phyloP scores from a whole-genome alignment of 495 filamentous ascomycete species.

The Pyrenopolyporus hunteri region DNA sequence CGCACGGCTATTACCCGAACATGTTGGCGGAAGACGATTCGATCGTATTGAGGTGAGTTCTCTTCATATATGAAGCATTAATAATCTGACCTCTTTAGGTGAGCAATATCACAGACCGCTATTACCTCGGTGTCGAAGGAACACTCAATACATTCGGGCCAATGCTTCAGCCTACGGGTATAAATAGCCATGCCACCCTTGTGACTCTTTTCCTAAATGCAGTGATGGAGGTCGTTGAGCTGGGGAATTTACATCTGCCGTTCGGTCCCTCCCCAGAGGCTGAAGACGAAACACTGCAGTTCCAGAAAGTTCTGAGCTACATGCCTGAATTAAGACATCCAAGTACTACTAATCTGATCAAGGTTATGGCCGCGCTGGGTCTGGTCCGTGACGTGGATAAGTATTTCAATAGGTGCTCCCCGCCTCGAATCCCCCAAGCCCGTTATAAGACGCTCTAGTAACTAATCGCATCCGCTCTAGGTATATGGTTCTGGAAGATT shows the following conservation, averaged over 20 bases:
- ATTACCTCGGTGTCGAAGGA: background rate
- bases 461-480: background rate
- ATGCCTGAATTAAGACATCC: background rate
- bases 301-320: background rate
- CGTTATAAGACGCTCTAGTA: too few species aligned
- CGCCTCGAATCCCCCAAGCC: too few species aligned
- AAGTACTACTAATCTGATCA: conserved; percentile 8
- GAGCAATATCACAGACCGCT: background rate
- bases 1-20: background rate
- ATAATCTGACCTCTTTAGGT: background rate
- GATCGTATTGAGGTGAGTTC: conserved; percentile 30
- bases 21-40: conserved; percentile 7
- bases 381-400: conserved; percentile 5
- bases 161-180: conserved; percentile 1
- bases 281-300: background rate
- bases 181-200: conserved; percentile 35
- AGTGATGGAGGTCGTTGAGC: background rate
- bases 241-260: too few species aligned
- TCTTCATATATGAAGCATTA: background rate
- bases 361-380: conserved; percentile 6
- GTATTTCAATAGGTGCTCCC: conserved; percentile 8
- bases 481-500: background rate
- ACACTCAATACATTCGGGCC: background rate
- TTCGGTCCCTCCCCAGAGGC: background rate
- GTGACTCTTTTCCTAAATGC: conserved; percentile 12